Evolutionary conservation across 441 rosid species (phyloP).

Genomic region (Iberis amara): DNA sequence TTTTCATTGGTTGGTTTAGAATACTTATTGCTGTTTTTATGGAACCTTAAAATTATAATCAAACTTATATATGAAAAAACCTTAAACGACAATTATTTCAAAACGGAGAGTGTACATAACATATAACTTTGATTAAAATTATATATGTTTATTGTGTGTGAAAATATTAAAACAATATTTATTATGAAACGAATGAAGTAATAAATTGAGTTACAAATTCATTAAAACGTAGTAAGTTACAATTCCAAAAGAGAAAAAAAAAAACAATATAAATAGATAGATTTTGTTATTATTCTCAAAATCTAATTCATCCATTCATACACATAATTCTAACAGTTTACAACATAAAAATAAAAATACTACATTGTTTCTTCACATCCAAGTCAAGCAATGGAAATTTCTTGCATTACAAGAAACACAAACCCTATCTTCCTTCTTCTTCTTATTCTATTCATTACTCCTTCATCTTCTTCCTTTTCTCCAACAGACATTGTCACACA

Average conservation of each 20-base stretch:
- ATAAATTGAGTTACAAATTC: conserved; percentile 1
- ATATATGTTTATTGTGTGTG: no score
- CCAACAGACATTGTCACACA: conserved; percentile 21
- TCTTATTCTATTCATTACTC: conserved; percentile 15
- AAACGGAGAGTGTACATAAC: no score
- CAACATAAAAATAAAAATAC: neutral
- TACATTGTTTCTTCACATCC: neutral
- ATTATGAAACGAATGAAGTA: no score
- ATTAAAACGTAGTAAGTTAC: conserved; percentile 8
- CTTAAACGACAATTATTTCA: no score
- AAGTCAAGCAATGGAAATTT: conserved; percentile 13
- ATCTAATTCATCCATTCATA: neutral
- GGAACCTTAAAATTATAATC: no score
- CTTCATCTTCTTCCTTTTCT: conserved; percentile 16
- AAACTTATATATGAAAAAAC: no score
- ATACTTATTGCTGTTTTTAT: no score
- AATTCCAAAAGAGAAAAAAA: neutral
- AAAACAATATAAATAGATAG: conserved; percentile 4
- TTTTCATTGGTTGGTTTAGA: no score
- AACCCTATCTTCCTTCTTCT: conserved; percentile 5
- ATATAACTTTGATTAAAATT: no score
- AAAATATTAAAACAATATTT: no score
- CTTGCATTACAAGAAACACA: conserved; percentile 21
- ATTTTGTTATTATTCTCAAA: neutral
- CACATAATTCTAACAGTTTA: neutral